Evolutionary conservation across 2,329 filamentous ascomycete species (phyloP), one percentile per base, ranked within the genome.

Genomic region (Aspergillus piperis): DNA sequence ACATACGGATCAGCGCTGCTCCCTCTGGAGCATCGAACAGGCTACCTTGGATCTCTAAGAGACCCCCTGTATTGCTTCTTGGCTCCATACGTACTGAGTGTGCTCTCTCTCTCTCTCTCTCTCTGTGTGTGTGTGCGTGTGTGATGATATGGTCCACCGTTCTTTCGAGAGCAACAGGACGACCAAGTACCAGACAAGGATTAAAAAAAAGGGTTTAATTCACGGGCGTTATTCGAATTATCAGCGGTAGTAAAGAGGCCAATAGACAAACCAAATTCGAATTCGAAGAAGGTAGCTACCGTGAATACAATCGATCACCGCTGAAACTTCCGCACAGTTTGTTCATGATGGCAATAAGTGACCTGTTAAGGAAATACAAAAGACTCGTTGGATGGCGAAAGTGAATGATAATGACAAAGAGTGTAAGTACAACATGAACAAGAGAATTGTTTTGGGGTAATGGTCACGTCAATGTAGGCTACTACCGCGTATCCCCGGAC

Each of bases 11-110:
- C 15, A 88, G 72, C 15, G 84, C 76, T 21, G 80, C 75, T 55
- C 77, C 72, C 36, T 78, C 68, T 0, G 84, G 83, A 0, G 82
- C 82, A 39, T 77, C 68, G 68, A 87, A 86, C 41, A 88, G 77
- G 66, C 84, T 75, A 54, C 83, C 83, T 49, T 71, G 59, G 3
- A 68, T 63, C 51, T 79, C 76, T 6, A 19, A 64, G 25, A 78
- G 66, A 25, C 61, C 66, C 41, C 57, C 41, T 47, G 15, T 6
- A 8, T 10, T n/a, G 10, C 21, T 30, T 3, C 27, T 32, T 5
- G 39, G n/a, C 30, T 57, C 49, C 57, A 62, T 61, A 15, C 11
- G 52, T 21, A 15, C 13, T 21, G 11, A 13, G 23, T 25, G 23
- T 25, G 23, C 23, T 19, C n/a, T n/a, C n/a, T n/a, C n/a, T n/a